Evolutionary conservation across 2,329 filamentous ascomycete genomes (phyloP), one percentile per base, ranked within the genome.

Genomic region (Aspergillus sp.): DNA sequence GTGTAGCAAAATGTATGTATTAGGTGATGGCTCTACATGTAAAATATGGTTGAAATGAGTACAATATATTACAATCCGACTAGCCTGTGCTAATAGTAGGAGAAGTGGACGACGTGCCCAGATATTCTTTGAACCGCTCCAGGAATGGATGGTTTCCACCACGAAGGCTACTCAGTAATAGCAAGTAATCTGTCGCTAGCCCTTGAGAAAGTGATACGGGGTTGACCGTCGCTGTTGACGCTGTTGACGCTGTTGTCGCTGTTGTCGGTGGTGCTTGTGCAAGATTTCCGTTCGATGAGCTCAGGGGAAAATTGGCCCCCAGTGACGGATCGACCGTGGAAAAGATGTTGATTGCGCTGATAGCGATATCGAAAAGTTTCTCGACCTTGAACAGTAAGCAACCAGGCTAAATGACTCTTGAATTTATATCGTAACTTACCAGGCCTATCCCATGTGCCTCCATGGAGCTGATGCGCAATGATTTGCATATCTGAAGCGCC

Each of bases 381-480:
- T 71, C 68, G 12, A 67, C 62, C 60, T 68, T 41, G 3, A 27
- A 17, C 15, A 7, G 32, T 53, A 3, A 48, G 46, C 9, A 45
- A 6, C 48, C 38, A 50, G 46, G 27, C 13, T 12, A 33, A 12
- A 20, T 4, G 4, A n/a, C 37, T 19, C 17, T 17, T 22, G 17
- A 12, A 25, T 45, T n/a, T 7, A 6, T 3, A 7, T 13, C 2
- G 4, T 22, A 33, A 59, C 61, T 56, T 55, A 68, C 65, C 58
- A 62, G 48, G 46, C 65, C 70, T 30, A 72, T 66, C 3, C 70
- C 70, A 49, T 72, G 69, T 0, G 68, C 66, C 48, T 73, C 71
- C 66, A 73, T 69, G 2, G 71, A 65, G 47, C 64, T 58, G 44
- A 65, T 54, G 15, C 61, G 53, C 22, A 68, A 46, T 13, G 60